These are phyloP conservation scores for Hyaloscypha finlandica DNA, from an alignment of 495 filamentous ascomycete genomes.

Conservation along the genomic window DNA sequence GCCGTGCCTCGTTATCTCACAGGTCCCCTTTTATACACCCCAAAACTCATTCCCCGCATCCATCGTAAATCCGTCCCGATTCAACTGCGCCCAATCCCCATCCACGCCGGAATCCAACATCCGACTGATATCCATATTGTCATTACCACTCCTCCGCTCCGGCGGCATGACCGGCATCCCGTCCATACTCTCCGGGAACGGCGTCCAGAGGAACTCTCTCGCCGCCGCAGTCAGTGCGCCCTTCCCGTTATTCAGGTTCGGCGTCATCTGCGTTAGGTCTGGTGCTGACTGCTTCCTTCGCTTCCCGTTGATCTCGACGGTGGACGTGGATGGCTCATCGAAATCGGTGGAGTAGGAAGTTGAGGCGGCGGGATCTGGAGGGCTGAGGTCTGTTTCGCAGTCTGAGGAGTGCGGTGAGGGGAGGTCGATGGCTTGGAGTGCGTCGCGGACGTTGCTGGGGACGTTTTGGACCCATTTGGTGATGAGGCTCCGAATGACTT, in stretches of 20 bases:
- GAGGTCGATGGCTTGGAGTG: slow-evolving; percentile 5
- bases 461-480: slow-evolving; percentile 35
- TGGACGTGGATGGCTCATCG: not conserved
- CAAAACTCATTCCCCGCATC: slow-evolving; percentile 1
- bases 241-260: not conserved
- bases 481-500: slow-evolving; percentile 32
- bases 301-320: not conserved
- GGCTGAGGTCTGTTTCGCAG: not conserved
- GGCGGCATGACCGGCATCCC: slow-evolving; percentile 27
- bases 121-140: slow-evolving; percentile 24
- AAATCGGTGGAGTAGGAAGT: not conserved
- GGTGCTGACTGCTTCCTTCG: not conserved
- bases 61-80: slow-evolving; percentile 31
- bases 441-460: slow-evolving; percentile 29
- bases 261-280: slow-evolving; percentile 8
- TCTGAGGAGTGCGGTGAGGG: slow-evolving; percentile 10
- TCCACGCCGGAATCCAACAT: slow-evolving; percentile 19
- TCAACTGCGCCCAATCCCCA: slow-evolving; percentile 26
- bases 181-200: slow-evolving; percentile 24
- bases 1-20: no score
- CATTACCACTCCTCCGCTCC: not conserved
- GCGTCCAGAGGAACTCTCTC: slow-evolving; percentile 29
- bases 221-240: not conserved
- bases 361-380: not conserved
- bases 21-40: not conserved